Base-by-base conservation (phyloP, 352 stramenopile species). In the Phytopythium kandeliae region DNA sequence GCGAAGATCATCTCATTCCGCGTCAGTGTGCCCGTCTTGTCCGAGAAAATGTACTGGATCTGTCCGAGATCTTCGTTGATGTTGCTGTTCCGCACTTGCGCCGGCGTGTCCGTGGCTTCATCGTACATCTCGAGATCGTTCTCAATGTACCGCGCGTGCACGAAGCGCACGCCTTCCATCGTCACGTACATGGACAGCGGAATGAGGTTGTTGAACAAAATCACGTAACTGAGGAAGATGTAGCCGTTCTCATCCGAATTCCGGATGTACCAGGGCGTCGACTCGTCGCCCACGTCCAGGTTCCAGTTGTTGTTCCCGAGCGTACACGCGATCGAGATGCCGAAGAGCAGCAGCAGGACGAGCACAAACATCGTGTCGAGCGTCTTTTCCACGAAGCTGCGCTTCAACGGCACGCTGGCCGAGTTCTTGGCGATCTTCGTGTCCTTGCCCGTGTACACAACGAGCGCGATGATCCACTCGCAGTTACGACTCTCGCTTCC, bases 21-120 rank as follows among this genome's bases (percentile, higher is more conserved):
- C 3, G 85, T 95, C 25, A 95, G 56, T 5, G 85, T 95, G 22
- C 85, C 85, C 8, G 85, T 95, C 48, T 95, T 95, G 65, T 95
- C 85, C 22, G 82, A 93, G 54, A 95, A 93, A 48, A 95, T 94
- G 43, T 93, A 95, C 79, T 95, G 80, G 49, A 95, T 89, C 59
- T 95, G 85, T 13, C 85, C 85, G 4, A 95, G 69, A 57, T 95
- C 85, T 65, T 93, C 85, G 60, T 93, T 92, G 49, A 94, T 91
- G 40, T 91, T 94, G 45, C 81, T 92, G 60, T 91, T 92, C 35
- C 84, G 81, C n/a, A 87, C 80, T 57, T 90, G 77, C 4, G 74
- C 76, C 5, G 84, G 84, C 10, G 79, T 90, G 54, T 95, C 74
- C 15, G 76, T 80, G 25, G 57, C 60, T 15, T 69, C 30, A 38